Percentiles rank a stretch among this genome's conserved stretches.
Conservation (phyloP, 805 yeast species). For the Lachancea mirantina region DNA sequence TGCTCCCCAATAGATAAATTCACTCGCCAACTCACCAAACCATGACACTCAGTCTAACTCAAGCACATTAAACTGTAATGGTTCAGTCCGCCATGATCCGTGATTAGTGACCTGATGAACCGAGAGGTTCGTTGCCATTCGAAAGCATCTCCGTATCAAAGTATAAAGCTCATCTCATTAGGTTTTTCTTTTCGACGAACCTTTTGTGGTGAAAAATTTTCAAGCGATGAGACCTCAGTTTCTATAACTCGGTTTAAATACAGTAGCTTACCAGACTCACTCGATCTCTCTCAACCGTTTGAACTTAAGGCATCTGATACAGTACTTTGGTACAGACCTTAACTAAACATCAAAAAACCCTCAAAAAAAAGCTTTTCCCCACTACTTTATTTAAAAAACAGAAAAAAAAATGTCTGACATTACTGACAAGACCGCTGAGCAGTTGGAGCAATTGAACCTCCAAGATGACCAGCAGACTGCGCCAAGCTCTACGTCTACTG, state of each 20-base stretch:
- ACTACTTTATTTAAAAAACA: constrained; percentile 3
- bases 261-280: constrained; percentile 6
- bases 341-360: constrained; percentile 6
- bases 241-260: neutral
- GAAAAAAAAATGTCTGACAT: constrained; percentile 29
- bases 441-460: constrained; percentile 30
- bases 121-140: no score
- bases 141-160: no score
- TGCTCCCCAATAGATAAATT: no score
- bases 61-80: no score
- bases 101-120: no score
- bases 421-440: constrained; percentile 33
- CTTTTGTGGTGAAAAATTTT: constrained; percentile 6
- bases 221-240: constrained; percentile 2
- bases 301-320: constrained; percentile 7
- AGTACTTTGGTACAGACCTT: constrained; percentile 7
- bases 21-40: no score
- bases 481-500: constrained; percentile 19
- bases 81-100: no score
- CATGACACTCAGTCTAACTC: no score
- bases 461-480: constrained; percentile 27
- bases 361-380: constrained; percentile 2
- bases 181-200: no score
- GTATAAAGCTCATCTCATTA: no score
- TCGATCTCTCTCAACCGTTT: constrained; percentile 8